These are phyloP conservation scores for Albatrellus sp. DNA, from an alignment of 1,284 basidiomycete genomes.

Conservation along the genomic window DNA sequence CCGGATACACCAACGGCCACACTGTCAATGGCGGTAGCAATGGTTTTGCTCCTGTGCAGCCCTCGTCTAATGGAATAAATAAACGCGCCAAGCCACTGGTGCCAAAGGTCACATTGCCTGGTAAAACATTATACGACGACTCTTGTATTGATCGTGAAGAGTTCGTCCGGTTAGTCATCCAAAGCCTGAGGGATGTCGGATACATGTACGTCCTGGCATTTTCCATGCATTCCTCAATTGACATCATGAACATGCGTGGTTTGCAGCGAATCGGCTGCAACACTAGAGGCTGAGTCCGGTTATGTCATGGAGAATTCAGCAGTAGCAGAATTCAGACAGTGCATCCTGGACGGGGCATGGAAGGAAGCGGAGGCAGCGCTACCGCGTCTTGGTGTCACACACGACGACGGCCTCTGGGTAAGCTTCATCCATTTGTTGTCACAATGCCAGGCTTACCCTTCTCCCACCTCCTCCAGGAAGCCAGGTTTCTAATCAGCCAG, in stretches of 20 bases:
- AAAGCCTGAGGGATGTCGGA: slow-evolving; percentile 86
- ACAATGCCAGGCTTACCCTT: background rate
- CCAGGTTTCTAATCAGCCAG: slow-evolving; percentile 79
- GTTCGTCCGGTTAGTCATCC: slow-evolving; percentile 82
- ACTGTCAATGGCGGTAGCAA: slow-evolving; percentile 28
- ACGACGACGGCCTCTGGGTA: slow-evolving; percentile 58
- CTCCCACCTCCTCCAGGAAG: slow-evolving; percentile 35
- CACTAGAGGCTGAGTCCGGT: slow-evolving; percentile 88
- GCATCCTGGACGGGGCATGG: slow-evolving; percentile 82
- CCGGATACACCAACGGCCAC: slow-evolving; percentile 22
- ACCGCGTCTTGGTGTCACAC: slow-evolving; percentile 50
- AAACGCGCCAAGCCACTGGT: slow-evolving; percentile 32
- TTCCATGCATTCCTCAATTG: slow-evolving; percentile 8
- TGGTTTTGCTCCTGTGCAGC: slow-evolving; percentile 11
- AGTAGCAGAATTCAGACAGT: slow-evolving; percentile 73
- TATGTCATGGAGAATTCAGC: slow-evolving; percentile 73
- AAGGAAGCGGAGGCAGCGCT: slow-evolving; percentile 66
- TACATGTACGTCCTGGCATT: slow-evolving; percentile 59
- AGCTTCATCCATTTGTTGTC: slow-evolving; percentile 12
- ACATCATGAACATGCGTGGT: slow-evolving; percentile 8
- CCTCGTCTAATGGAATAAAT: slow-evolving; percentile 27
- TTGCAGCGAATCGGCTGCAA: slow-evolving; percentile 73
- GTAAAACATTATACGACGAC: slow-evolving; percentile 62
- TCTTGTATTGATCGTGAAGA: slow-evolving; percentile 79
- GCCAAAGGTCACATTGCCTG: slow-evolving; percentile 51